phyloP scores from a whole-genome alignment of 2,329 filamentous ascomycete genomes.

The Pezicula radicicola region DNA sequence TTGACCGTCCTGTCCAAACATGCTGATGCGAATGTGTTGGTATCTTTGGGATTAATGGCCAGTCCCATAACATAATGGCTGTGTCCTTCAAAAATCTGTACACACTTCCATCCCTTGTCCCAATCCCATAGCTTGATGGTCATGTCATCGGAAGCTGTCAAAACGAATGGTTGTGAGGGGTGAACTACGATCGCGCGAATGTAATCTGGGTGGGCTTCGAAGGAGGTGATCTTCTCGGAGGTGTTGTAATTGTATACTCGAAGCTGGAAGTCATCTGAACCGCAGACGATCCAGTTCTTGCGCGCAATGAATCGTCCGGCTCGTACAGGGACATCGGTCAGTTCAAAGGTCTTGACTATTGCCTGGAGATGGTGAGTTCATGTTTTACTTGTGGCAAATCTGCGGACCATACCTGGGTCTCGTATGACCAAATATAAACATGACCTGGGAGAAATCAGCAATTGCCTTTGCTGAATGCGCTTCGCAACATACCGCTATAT shows the following conservation, averaged over 20 bases:
- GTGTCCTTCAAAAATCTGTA: slow-evolving; percentile 95
- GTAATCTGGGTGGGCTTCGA: slow-evolving; percentile 97
- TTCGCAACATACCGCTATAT: slow-evolving; percentile 72
- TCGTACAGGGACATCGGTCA: slow-evolving; percentile 96
- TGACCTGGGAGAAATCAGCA: slow-evolving; percentile 61
- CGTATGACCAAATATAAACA: slow-evolving; percentile 99
- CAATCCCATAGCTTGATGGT: slow-evolving; percentile 99
- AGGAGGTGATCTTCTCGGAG: slow-evolving; percentile 94
- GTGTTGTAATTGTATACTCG: slow-evolving; percentile 99
- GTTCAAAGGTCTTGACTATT: slow-evolving; percentile 97
- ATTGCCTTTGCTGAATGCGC: slow-evolving; percentile 14
- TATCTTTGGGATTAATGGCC: slow-evolving; percentile 96
- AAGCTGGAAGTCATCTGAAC: slow-evolving; percentile 84
- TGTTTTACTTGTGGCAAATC: background rate
- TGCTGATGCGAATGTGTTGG: slow-evolving; percentile 87
- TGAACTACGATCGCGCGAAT: slow-evolving; percentile 96
- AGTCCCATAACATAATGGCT: slow-evolving; percentile 96
- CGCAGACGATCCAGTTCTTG: slow-evolving; percentile 99
- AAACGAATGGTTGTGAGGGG: slow-evolving; percentile 89
- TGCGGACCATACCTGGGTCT: slow-evolving; percentile 63
- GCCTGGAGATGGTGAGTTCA: slow-evolving; percentile 43
- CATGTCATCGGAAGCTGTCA: slow-evolving; percentile 98
- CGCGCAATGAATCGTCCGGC: slow-evolving; percentile 94
- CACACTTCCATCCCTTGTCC: slow-evolving; percentile 98
- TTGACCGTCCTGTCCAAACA: slow-evolving; percentile 96